Evolutionary conservation across 257 asterid genomes (phyloP), one percentile per base, ranked within the genome.

Genomic region (Solanum appendiculatum): DNA sequence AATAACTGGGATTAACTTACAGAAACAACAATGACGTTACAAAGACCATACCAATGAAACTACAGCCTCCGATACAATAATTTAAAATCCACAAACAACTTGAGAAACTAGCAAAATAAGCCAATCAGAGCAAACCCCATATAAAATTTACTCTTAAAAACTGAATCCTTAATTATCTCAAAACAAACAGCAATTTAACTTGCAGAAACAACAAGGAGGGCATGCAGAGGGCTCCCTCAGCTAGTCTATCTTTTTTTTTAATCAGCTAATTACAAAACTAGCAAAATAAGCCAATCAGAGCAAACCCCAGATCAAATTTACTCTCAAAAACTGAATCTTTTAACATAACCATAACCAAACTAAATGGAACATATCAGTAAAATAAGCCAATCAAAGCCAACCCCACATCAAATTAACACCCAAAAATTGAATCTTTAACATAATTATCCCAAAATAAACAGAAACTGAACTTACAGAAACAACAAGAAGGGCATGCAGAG

Each of bases 141-240:
- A 80, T 16, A 29, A 27, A 77, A 78, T 77, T 42, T 6, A 40
- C 83, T 1, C n/a, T 14, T 5, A 46, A 44, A 78, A 78, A 4
- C 5, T 44, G 63, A 27, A 78, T 15, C 36, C 27, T 27, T 4
- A 13, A 27, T 31, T 27, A 27, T 40, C 23, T 13, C 83, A 77
- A 27, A 44, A 27, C n/a, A 23, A 77, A 77, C 66, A 20, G 27
- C 5, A 56, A 56, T 56, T 34, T 21, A n/a, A 91, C 99, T 89
- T 86, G 94, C 97, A n/a, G 96, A 94, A 78, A 92, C 89, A 84
- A 94, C 94, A 40, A 96, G 92, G 44, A 96, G 93, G 81, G 96
- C 92, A 31, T 93, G 97, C 31, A 96, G 88, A 8, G 93, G 84
- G 83, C 91, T 83, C 68, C 99, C 99, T 36, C 92, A 93, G 87